Evolutionary conservation across 129 eudicot genomes (phyloP).

Genomic region (Arctium lappa): DNA sequence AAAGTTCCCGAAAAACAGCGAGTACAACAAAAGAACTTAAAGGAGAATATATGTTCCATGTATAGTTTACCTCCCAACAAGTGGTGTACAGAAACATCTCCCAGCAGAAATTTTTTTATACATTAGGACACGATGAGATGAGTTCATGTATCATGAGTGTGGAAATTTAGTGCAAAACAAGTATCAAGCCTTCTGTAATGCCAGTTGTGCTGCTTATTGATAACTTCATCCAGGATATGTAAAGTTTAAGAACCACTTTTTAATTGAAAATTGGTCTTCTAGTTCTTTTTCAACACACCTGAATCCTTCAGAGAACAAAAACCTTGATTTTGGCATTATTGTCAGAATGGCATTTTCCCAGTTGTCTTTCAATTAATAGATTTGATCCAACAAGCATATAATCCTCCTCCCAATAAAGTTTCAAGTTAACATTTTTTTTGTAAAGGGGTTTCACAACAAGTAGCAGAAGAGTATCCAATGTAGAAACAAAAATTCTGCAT

Average conservation of each 20-base stretch:
- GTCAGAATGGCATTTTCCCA: not conserved
- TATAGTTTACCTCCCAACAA: constrained; percentile 5
- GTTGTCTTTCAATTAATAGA: not conserved
- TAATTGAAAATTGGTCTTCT: not conserved
- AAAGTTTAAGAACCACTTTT: not conserved
- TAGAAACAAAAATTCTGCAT: not conserved
- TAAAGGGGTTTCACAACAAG: not conserved
- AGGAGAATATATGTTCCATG: constrained; percentile 2
- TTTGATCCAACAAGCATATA: not conserved
- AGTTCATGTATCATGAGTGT: constrained; percentile 15
- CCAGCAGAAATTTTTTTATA: not conserved
- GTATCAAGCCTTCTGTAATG: not conserved
- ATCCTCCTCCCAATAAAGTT: not conserved
- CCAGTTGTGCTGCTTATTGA: not conserved
- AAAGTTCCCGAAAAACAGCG: not conserved
- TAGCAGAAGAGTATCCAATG: not conserved
- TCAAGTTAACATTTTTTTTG: not conserved
- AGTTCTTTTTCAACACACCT: constrained; percentile 8
- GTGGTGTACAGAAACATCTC: not conserved
- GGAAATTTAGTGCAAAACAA: constrained; percentile 7
- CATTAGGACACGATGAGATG: constrained; percentile 1
- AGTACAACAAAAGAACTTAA: not conserved
- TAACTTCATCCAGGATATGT: not conserved
- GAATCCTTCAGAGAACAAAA: constrained; percentile 1
- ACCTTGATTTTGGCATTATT: not conserved